Evolutionary conservation across 345 rosid species (phyloP).

Genomic region (Salix koriyanagi): DNA sequence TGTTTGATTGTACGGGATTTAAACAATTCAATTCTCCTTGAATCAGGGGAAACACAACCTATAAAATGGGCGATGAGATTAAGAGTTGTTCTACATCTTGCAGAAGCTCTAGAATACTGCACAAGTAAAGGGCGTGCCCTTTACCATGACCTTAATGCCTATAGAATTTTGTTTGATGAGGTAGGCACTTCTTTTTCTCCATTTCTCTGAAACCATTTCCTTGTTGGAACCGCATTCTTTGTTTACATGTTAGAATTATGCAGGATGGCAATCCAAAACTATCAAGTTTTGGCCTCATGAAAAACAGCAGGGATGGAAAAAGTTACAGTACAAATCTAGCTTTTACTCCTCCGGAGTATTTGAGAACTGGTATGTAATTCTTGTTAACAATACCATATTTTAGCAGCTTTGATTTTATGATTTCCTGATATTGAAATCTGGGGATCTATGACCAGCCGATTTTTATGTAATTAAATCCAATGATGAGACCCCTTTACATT

Average conservation of each 20-base stretch:
- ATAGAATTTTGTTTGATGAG: slow-evolving; percentile 84
- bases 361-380: slow-evolving; percentile 66
- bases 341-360: slow-evolving; percentile 94
- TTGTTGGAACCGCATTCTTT: slow-evolving; percentile 10
- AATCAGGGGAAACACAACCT: slow-evolving; percentile 85
- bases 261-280: slow-evolving; percentile 93
- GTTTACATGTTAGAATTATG: slow-evolving; percentile 9
- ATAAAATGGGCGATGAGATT: slow-evolving; percentile 97
- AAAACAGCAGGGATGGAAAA: slow-evolving; percentile 91
- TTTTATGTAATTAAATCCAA: not conserved
- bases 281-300: slow-evolving; percentile 92
- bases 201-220: not conserved
- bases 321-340: slow-evolving; percentile 93
- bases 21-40: not conserved
- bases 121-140: slow-evolving; percentile 82
- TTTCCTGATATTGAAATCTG: not conserved
- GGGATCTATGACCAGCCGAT: not conserved
- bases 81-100: slow-evolving; percentile 87
- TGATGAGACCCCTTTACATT: not conserved
- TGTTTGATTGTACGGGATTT: not conserved
- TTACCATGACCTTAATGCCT: slow-evolving; percentile 92
- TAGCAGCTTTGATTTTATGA: not conserved
- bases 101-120: slow-evolving; percentile 91
- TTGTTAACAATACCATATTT: not conserved
- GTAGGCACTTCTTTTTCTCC: slow-evolving; percentile 31